Evolutionary conservation across 192 early-diverging fungal genomes (phyloP), one percentile per base, ranked within the genome.

Genomic region (Coemansia umbellata): DNA sequence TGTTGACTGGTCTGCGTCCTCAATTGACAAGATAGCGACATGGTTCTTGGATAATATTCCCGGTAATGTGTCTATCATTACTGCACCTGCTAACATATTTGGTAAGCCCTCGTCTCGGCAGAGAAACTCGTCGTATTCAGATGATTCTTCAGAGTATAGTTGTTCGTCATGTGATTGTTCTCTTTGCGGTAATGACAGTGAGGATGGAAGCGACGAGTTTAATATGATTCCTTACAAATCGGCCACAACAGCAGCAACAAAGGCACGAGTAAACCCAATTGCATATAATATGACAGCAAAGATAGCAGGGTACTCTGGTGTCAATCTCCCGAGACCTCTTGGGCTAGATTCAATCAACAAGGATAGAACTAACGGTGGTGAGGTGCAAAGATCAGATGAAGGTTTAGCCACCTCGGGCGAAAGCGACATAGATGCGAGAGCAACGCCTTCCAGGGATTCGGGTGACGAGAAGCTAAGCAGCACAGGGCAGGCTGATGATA

Each of bases 11-110:
- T 51, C 62, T 14, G n/a, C 62, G 0, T 52, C 66, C 30, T 59
- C 52, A 7, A 66, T 63, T 0, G 74, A 77, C 45, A 69, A 77
- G 30, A 59, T 77, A 14, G 74, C 74, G 18, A 77, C 74, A 1
- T 77, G 74, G 74, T 77, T 77, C 19, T 53, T 77, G 47, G 74
- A 77, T 44, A 77, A 69, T 52, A 77, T 77, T 33, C 74, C 74
- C 1, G 74, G 74, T 9, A 59, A 64, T 21, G 59, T 77, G 23
- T 63, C 74, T 11, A 53, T 69, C 23, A 44, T 77, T 35, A 77
- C 49, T 17, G 62, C 63, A 19, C 52, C 63, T 8, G 40, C 51
- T 9, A 58, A 43, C 8, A 48, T 55, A 17, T 76, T 76, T 51
- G 73, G 73, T 4, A 45, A 50, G n/a, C 66, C 66, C 1, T 23